Base-by-base conservation (phyloP, 192 early-diverging fungal genomes). In the Thamnidium elegans region DNA sequence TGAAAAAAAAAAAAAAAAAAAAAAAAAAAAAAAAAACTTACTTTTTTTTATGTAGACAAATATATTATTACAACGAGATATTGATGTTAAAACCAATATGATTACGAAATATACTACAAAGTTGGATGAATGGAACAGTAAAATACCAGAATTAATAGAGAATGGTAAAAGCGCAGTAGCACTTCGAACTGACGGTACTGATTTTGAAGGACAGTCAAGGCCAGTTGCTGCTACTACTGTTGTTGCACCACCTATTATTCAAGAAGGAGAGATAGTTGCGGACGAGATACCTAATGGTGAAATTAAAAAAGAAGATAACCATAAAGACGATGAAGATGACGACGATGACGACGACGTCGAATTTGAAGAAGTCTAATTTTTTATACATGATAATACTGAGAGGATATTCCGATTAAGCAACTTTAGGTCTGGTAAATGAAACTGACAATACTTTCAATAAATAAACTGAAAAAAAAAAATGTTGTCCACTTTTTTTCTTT, bases 291-390 rank as follows among this genome's bases (percentile, higher is more conserved):
- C 36, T 39, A 10, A 39, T 39, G 4, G 9, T 10, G 36, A 39
- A 39, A 39, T 9, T 3, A 39, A 39, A 39, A 39, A 39, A 4
- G 1, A 39, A 39, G 9, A 34, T n/a, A 17, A 36, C 39, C 17
- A 1, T 45, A 45, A 15, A 45, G 44, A 45, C 44, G 4, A 21
- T 30, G 23, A 39, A 5, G 14, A 19, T 26, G 36, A 39, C 36
- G 36, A 48, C 2, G 21, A 6, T 13, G 19, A 69, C 10, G 55
- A 52, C 43, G 45, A 64, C 7, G 58, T 59, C 14, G 58, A 60
- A 56, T 71, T 71, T 61, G 69, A 65, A 47, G 62, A 59, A 54
- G 44, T 52, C 8, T 68, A 51, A 39, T 39, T 39, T 39, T 39
- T 39, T 39, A 39, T 44, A 44, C 13, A 42, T 21, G 7, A 47